Conservation (phyloP, 345 rosid species). For the Garcia nutans region DNA sequence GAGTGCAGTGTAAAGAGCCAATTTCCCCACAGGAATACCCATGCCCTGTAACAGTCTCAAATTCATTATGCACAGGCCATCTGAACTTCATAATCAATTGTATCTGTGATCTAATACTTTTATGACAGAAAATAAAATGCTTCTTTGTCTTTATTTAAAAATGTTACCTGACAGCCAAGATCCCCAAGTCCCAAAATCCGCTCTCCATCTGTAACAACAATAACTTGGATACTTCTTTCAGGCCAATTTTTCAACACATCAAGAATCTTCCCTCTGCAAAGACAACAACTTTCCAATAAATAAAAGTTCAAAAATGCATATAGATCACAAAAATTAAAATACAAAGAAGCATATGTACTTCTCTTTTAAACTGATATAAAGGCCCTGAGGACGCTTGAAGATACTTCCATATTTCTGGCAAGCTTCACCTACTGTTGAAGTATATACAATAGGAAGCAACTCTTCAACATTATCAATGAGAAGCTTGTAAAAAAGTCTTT, state of each 20-base stretch:
- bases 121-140: neutral
- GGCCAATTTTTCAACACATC: conserved; percentile 31
- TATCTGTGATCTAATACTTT: neutral
- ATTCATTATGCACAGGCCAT: neutral
- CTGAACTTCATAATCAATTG: neutral
- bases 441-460: conserved; percentile 28
- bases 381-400: conserved; percentile 29
- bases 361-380: conserved; percentile 26
- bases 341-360: conserved; percentile 10
- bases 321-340: neutral
- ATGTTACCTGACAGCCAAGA: conserved; percentile 27
- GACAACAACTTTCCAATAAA: neutral
- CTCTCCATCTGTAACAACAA: conserved; percentile 31
- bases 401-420: conserved; percentile 29
- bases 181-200: conserved; percentile 29
- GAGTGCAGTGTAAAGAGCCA: conserved; percentile 80
- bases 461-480: conserved; percentile 28
- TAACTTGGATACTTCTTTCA: conserved; percentile 23
- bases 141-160: neutral
- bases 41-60: conserved; percentile 54
- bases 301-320: neutral
- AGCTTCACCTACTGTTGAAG: conserved; percentile 28
- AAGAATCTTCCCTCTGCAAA: conserved; percentile 22
- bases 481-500: conserved; percentile 28
- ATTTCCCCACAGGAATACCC: conserved; percentile 91